These are phyloP conservation scores for Ehretia macrophylla DNA, from an alignment of 257 asterid species.

Conservation along the genomic window DNA sequence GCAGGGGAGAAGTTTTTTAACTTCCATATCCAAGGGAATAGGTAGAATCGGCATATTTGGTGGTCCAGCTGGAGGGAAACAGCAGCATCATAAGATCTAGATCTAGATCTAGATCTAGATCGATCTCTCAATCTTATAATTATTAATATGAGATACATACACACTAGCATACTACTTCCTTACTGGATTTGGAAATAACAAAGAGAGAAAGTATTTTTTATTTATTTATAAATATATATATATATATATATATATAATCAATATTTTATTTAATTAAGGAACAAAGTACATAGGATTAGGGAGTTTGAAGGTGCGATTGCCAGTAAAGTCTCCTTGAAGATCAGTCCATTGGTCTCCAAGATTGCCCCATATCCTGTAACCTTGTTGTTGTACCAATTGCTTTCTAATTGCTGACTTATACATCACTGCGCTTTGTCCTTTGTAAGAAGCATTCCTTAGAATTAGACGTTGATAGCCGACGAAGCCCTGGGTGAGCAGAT, in stretches of 20 bases:
- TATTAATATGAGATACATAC: too few species aligned
- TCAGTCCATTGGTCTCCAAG: slow-evolving; percentile 70
- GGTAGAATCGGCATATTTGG: slow-evolving; percentile 52
- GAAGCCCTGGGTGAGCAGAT: slow-evolving; percentile 42
- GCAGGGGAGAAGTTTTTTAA: slow-evolving; percentile 42
- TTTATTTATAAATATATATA: too few species aligned
- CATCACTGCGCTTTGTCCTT: slow-evolving; percentile 35
- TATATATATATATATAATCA: too few species aligned
- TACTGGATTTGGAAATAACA: too few species aligned
- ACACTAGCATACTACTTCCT: too few species aligned
- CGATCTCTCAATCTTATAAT: slow-evolving; percentile 30
- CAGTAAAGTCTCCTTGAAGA: slow-evolving; percentile 42
- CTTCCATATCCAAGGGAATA: slow-evolving; percentile 59
- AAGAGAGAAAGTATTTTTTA: too few species aligned
- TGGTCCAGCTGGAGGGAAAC: slow-evolving; percentile 33
- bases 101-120: slow-evolving; percentile 44
- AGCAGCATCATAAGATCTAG: too few species aligned
- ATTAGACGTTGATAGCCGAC: slow-evolving; percentile 47
- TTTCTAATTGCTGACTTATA: slow-evolving; percentile 46
- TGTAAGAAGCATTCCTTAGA: slow-evolving; percentile 35
- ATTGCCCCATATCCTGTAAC: slow-evolving; percentile 59
- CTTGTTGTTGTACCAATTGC: slow-evolving; percentile 37
- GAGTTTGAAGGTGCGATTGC: slow-evolving; percentile 53
- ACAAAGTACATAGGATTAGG: slow-evolving; percentile 66
- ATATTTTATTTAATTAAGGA: slow-evolving; percentile 27